Evolutionary conservation across 2,329 filamentous ascomycete genomes (phyloP).

Genomic region (Hypoxylon sp.): DNA sequence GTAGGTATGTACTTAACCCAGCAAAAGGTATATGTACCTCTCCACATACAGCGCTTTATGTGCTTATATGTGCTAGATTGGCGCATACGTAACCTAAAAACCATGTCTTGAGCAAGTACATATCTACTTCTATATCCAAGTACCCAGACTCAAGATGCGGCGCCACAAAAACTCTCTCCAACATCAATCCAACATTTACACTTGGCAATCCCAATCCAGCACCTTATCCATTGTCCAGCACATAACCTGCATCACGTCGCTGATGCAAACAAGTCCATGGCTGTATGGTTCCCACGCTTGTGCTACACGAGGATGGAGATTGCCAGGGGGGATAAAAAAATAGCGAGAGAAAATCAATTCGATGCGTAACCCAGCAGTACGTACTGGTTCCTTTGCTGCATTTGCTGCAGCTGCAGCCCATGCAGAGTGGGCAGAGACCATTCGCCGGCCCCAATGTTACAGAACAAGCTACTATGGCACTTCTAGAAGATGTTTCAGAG

Average conservation of each 20-base stretch:
- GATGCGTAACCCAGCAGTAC: slow-evolving; percentile 22
- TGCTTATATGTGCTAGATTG: slow-evolving; percentile 10
- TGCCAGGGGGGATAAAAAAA: slow-evolving; percentile 37
- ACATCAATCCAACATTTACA: neutral
- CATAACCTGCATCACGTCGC: slow-evolving; percentile 3
- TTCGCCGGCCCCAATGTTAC: slow-evolving; percentile 20
- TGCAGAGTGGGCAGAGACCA: slow-evolving; percentile 32
- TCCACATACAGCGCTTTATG: neutral
- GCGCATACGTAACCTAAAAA: slow-evolving; percentile 28
- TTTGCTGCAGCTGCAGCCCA: too few species aligned
- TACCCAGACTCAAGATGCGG: neutral
- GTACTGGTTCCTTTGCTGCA: neutral
- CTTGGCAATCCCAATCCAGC: neutral
- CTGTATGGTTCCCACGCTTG: slow-evolving; percentile 26
- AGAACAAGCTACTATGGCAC: slow-evolving; percentile 8
- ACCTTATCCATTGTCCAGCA: slow-evolving; percentile 8
- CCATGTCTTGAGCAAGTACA: neutral
- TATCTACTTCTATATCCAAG: neutral
- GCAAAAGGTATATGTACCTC: too few species aligned
- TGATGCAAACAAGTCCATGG: slow-evolving; percentile 32
- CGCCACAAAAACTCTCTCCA: slow-evolving; percentile 9
- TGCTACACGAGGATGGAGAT: slow-evolving; percentile 33
- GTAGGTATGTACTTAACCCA: neutral
- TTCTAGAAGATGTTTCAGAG: slow-evolving; percentile 28
- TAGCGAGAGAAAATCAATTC: slow-evolving; percentile 27